Base-by-base conservation (phyloP, 306 rosid species). In the Carpinus viminea region DNA sequence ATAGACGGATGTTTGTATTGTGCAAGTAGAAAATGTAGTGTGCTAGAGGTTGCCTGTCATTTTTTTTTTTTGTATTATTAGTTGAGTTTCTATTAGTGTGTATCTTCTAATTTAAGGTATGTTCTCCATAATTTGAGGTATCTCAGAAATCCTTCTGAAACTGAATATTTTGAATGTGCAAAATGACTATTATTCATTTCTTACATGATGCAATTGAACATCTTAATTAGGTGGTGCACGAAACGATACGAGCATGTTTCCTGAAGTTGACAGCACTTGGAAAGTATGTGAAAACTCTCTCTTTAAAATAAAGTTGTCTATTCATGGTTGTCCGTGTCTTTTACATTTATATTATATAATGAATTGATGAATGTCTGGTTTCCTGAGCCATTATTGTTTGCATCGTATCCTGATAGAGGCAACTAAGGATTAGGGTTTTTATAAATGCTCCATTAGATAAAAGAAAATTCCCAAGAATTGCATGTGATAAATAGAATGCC, bases 191-290 rank as follows among this genome's bases (percentile, higher is more conserved):
- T 57, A 31, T 50, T 73, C 59, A 57, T 55, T 34, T 69, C 66
- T 70, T 79, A 56, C 68, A 51, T 26, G 59, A 31, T 43, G 68
- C 46, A 51, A 36, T 20, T 82, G 68, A 76, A 73, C 68, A 76
- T 36, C 68, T 84, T 21, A 10, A 80, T 79, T 89, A 96, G 99
- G 98, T 76, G 78, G 82, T 56, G 92, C 90, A 76, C 81, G 21
- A 69, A 80, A 68, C 16, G 97, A 91, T 66, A 84, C 80, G 78
- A 83, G 83, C 89, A 80, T 96, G 96, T 96, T 96, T 82, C 98
- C 98, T 7, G 96, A 91, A 82, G 97, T 90, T 70, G 96, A 96
- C 86, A 90, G 93, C 79, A 73, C 89, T 56, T 93, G 99, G 99
- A 96, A 91, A 82, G 98, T 91, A 90, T 24, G 97, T 81, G 64